Base-by-base conservation (phyloP, 345 rosid species). In the Moringa oleifera region DNA sequence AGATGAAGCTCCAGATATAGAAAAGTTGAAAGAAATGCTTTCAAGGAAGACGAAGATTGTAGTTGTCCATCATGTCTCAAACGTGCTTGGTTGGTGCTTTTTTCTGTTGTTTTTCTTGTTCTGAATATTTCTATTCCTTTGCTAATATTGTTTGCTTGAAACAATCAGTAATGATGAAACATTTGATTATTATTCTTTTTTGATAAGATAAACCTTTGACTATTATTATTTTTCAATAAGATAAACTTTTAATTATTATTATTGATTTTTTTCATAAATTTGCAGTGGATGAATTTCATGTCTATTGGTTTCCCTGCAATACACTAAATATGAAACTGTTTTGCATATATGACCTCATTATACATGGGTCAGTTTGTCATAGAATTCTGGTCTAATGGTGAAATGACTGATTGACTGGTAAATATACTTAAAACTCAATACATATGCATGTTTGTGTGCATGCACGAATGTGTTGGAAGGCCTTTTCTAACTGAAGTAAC, bases 21-120 rank as follows among this genome's bases (percentile, higher is more conserved):
- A 74, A 31, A 69, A 74, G 67, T 64, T 93, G 53, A 81, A 71
- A 69, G 85, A 77, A 64, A 69, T 73, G 80, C 60, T 94, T 64
- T 85, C 97, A 13, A 57, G 51, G 65, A 94, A 84, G 65, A 94
- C 97, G 23, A 83, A 85, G 64, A 79, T 94, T 53, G 92, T 93
- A 23, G 96, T 79, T 54, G 77, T 81, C 73, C 97, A 94, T 68
- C 99, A 94, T 70, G 83, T 94, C 52, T 94, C 97, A 22, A 90
- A 94, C 25, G 74, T 83, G 71, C 95, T 94, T 20, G 97, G 97
- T 94, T 81, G 23, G 75, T 63, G 41, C 51, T 51, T 37, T 21
- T 69, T 51, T 58, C 62, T 51, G 57, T 16, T 5, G 47, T 41
- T 1, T 41, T 41, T 41, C 15, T 19, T 55, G 36, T 58, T 23